These are phyloP conservation scores for Medicago ruthenica DNA, from an alignment of 306 rosid genomes.

Conservation along the genomic window DNA sequence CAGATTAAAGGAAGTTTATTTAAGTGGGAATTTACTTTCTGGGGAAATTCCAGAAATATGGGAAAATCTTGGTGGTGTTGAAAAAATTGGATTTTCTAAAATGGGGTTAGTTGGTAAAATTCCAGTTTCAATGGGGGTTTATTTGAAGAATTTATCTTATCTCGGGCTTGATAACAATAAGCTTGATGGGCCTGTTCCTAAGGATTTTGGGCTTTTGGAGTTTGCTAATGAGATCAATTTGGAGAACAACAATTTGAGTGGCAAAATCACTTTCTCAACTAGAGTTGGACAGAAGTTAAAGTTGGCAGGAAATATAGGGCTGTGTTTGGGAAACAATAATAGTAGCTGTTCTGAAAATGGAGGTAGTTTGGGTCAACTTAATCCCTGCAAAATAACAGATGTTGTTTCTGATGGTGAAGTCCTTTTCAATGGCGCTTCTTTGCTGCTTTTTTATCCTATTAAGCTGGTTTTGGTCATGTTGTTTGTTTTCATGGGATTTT, in stretches of 20 bases:
- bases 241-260: slow-evolving; percentile 83
- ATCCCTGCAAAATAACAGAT: slow-evolving; percentile 49
- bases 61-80: slow-evolving; percentile 59
- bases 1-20: slow-evolving; percentile 60
- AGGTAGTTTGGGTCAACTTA: slow-evolving; percentile 46
- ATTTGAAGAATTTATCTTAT: slow-evolving; percentile 61
- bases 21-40: slow-evolving; percentile 75
- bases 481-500: slow-evolving; percentile 43
- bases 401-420: slow-evolving; percentile 51
- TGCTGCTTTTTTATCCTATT: slow-evolving; percentile 48
- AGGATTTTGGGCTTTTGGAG: slow-evolving; percentile 63
- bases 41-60: slow-evolving; percentile 81
- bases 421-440: slow-evolving; percentile 49
- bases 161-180: slow-evolving; percentile 75
- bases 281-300: slow-evolving; percentile 55
- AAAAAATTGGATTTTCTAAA: slow-evolving; percentile 66
- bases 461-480: slow-evolving; percentile 12
- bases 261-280: slow-evolving; percentile 55
- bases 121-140: slow-evolving; percentile 72
- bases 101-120: slow-evolving; percentile 70
- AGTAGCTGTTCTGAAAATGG: slow-evolving; percentile 7
- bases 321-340: slow-evolving; percentile 52
- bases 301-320: slow-evolving; percentile 67
- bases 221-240: slow-evolving; percentile 65
- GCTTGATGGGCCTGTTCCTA: slow-evolving; percentile 75